Base-by-base conservation (phyloP, 2,329 filamentous ascomycete species). In the Sclerotinia glacialis region DNA sequence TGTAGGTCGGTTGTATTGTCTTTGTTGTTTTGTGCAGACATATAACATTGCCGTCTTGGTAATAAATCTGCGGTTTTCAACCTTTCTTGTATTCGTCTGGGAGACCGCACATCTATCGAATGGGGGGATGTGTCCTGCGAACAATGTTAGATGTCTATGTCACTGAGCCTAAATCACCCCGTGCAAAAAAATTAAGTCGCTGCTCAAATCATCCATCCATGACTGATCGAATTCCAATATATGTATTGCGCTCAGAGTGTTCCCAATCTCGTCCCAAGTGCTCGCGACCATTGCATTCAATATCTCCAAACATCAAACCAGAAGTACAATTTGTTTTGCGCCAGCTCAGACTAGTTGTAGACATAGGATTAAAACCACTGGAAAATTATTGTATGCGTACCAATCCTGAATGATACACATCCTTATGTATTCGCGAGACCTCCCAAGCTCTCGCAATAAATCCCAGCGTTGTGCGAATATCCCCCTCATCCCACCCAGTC, bases 401-500 rank as follows among this genome's bases (percentile, higher is more conserved):
- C 75, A 74, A 66, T 72, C 70, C 59, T 67, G 65, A 64, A 66
- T 55, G 62, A 58, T 61, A 69, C 70, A 66, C 66, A 69, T 66
- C 63, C 66, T 68, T 65, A 68, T 60, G 62, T 63, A 65, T 61
- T 67, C 73, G 69, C 64, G 68, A 72, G 69, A 72, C 72, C 54
- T 75, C 66, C 76, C 73, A 79, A 71, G 73, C 74, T 71, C 72
- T 72, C 68, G 75, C 74, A 69, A 76, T 76, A 66, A 74, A 67
- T 70, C 69, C 72, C 72, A 76, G 74, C 75, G 73, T 74, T 74
- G 76, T 77, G 73, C 74, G 68, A 62, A 73, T 75, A 68, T 72
- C 72, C 64, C 74, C 72, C 65, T 81, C 79, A 81, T 75, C 77
- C 80, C 74, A 80, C 73, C 76, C 78, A 79, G 75, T 80, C 78